Conservation (phyloP, 257 asterid genomes). For the Plantago major region DNA sequence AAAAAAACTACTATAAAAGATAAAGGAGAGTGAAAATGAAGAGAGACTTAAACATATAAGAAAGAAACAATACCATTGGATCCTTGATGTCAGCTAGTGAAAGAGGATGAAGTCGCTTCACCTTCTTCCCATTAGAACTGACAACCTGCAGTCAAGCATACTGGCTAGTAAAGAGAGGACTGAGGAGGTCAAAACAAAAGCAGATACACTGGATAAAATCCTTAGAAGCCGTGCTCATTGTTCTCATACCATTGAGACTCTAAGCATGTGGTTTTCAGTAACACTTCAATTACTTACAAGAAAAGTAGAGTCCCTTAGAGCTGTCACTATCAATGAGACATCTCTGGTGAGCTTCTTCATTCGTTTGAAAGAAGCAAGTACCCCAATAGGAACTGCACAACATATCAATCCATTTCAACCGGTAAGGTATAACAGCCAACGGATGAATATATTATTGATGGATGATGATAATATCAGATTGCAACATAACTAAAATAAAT, state of each 20-base stretch:
- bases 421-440: background rate
- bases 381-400: slow-evolving; percentile 82
- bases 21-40: background rate
- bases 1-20: background rate
- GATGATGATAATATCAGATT: background rate
- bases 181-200: slow-evolving; percentile 6
- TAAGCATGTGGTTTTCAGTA: slow-evolving; percentile 5
- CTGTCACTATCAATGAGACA: slow-evolving; percentile 52
- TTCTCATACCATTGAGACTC: slow-evolving; percentile 6
- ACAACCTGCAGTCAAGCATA: slow-evolving; percentile 55
- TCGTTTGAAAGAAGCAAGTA: slow-evolving; percentile 73
- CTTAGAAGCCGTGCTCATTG: background rate
- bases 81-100: slow-evolving; percentile 59
- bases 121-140: slow-evolving; percentile 72
- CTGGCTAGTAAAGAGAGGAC: slow-evolving; percentile 16
- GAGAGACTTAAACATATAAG: slow-evolving; percentile 37
- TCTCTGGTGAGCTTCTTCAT: slow-evolving; percentile 84
- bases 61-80: slow-evolving; percentile 55
- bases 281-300: slow-evolving; percentile 53
- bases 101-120: slow-evolving; percentile 80
- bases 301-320: slow-evolving; percentile 69
- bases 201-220: slow-evolving; percentile 5
- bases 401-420: slow-evolving; percentile 22
- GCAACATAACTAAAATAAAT: background rate
- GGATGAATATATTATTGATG: background rate